Evolutionary conservation across 192 early-diverging fungal genomes (phyloP).

Genomic region (Allomyces arbusculus): DNA sequence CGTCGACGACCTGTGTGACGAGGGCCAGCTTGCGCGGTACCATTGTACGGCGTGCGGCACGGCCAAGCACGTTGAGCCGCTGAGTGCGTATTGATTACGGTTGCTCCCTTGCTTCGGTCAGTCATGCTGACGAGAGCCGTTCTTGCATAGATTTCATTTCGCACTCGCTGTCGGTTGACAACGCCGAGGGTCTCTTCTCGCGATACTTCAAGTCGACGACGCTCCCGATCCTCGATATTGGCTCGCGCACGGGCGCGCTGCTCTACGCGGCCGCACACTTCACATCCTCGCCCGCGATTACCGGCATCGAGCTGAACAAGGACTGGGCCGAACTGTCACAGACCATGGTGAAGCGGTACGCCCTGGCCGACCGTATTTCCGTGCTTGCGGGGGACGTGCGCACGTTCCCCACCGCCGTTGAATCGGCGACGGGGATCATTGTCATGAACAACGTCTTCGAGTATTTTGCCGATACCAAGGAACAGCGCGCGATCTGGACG

Average conservation of each 20-base stretch:
- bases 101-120: neutral
- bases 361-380: constrained; percentile 25
- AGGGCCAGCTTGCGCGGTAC: constrained; percentile 28
- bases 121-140: neutral
- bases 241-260: constrained; percentile 33
- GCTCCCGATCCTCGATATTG: constrained; percentile 25
- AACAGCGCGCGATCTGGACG: constrained; percentile 28
- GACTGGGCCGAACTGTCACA: constrained; percentile 29
- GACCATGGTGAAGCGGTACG: constrained; percentile 25
- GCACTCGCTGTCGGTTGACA: constrained; percentile 26
- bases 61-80: constrained; percentile 14
- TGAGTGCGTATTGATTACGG: constrained; percentile 11
- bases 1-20: constrained; percentile 33
- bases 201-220: neutral
- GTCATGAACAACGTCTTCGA: constrained; percentile 44
- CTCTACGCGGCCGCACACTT: constrained; percentile 19
- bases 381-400: constrained; percentile 27
- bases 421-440: constrained; percentile 21
- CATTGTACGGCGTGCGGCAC: constrained; percentile 30
- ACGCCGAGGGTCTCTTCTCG: constrained; percentile 15
- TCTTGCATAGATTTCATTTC: constrained; percentile 27
- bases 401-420: constrained; percentile 14
- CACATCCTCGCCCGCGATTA: neutral
- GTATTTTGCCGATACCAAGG: constrained; percentile 21
- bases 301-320: constrained; percentile 28